Evolutionary conservation across 345 rosid genomes (phyloP).

Genomic region (Carallia brachiata): DNA sequence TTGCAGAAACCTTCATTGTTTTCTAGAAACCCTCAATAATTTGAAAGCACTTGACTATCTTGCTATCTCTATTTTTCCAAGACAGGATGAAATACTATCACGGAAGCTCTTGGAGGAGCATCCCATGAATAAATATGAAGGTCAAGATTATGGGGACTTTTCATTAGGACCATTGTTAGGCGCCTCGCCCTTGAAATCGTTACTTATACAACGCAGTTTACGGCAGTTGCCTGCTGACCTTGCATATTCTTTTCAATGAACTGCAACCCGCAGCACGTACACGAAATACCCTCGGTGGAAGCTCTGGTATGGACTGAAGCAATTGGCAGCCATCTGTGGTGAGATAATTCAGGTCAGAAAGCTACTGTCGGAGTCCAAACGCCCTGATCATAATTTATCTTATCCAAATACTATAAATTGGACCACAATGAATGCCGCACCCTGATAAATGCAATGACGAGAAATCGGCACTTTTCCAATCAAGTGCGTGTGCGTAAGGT

Average conservation of each 20-base stretch:
- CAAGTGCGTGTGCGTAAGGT: background rate
- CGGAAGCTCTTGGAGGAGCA: background rate
- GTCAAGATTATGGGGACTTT: no score
- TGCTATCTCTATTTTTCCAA: background rate
- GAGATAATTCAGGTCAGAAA: no score
- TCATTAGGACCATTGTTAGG: background rate
- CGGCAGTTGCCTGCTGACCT: slow-evolving; percentile 5
- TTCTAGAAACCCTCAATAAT: slow-evolving; percentile 1
- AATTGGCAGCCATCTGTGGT: no score
- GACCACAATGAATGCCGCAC: slow-evolving; percentile 4
- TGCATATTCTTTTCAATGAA: no score
- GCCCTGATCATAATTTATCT: no score
- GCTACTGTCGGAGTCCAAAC: no score
- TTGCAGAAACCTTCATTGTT: slow-evolving; percentile 9
- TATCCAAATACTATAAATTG: slow-evolving; percentile 9
- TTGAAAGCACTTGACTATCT: background rate
- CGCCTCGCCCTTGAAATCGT: background rate
- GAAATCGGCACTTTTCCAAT: slow-evolving; percentile 1
- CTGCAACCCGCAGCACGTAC: no score
- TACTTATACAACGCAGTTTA: background rate
- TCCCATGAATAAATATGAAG: no score
- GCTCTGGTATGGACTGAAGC: no score
- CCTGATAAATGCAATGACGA: background rate
- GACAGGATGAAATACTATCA: background rate
- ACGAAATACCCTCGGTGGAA: no score